Evolutionary conservation across 441 rosid species (phyloP), one percentile per base, ranked within the genome.

Genomic region (Euphorbia celastroides): DNA sequence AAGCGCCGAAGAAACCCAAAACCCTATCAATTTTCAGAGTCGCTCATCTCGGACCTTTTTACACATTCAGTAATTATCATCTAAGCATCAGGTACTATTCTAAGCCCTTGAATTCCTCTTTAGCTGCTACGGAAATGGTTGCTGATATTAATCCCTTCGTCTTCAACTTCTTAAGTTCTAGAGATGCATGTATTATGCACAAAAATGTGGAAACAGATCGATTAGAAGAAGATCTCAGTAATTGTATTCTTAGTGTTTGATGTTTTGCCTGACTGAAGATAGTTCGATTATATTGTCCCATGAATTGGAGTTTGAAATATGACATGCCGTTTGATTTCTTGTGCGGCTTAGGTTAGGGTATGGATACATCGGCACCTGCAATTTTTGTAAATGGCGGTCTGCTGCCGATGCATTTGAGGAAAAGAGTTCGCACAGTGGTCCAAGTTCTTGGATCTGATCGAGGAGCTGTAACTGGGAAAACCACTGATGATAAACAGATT

Each of bases 311-410:
- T 41, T 5, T 9, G 17, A 60, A 62, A 42, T 62, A 5, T 42
- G 22, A 12, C 1, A 19, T 14, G 8, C 52, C 8, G 25, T 41
- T 25, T 25, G 54, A 28, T 28, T 50, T 69, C 7, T 31, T 23
- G 10, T 32, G 57, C 61, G 38, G 48, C 17, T 5, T 63, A 17
- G n/a, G 32, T 6, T 20, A 34, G 65, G 82, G 54, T 57, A 93
- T 93, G 97, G 97, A 93, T 74, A 81, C 91, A 0, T 87, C 90
- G 20, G 83, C 74, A 67, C 97, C 98, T 70, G 84, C 89, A 19
- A 92, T 79, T 65, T 80, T 90, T 67, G 97, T 90, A 51, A 90
- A 90, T 51, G 95, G 88, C 7, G 81, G 62, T 55, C 69, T 85
- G 36, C 60, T 93, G 74, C 78, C 83, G 2, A 75, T 86, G 73